A percentile compares a stretch with the other conserved stretches of the same genome.
Evolutionary conservation across 2,329 filamentous ascomycete genomes (phyloP).

Genomic region (Colletotrichum simmondsii): DNA sequence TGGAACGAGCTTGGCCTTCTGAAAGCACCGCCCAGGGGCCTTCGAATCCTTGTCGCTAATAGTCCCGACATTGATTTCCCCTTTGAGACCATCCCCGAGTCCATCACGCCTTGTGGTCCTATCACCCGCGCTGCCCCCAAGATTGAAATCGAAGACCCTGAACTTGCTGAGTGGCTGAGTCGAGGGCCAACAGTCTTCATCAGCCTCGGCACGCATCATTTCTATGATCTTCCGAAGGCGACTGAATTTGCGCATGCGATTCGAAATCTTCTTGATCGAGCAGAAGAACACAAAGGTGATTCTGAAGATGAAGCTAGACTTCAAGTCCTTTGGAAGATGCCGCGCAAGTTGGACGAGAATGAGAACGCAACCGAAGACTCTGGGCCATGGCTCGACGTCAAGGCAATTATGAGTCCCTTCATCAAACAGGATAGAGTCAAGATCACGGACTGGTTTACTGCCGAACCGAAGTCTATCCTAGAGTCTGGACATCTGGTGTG

Average conservation of each 20-base stretch:
- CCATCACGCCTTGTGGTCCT: slow-evolving; percentile 6
- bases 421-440: slow-evolving; percentile 45
- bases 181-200: slow-evolving; percentile 29
- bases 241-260: slow-evolving; percentile 28
- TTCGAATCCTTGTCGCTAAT: slow-evolving; percentile 18
- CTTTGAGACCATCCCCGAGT: neutral
- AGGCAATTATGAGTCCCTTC: slow-evolving; percentile 39
- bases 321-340: slow-evolving; percentile 53
- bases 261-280: neutral
- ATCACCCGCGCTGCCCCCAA: slow-evolving; percentile 9
- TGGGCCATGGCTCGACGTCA: slow-evolving; percentile 27
- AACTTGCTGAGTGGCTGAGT: neutral
- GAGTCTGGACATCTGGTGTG: slow-evolving; percentile 50
- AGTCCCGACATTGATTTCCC: slow-evolving; percentile 27
- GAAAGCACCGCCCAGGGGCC: slow-evolving; percentile 13
- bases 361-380: neutral
- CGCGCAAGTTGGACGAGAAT: slow-evolving; percentile 12
- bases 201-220: slow-evolving; percentile 36
- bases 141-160: neutral
- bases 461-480: slow-evolving; percentile 50
- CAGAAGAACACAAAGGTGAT: neutral
- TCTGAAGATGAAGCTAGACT: slow-evolving; percentile 36
- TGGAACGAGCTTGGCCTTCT: slow-evolving; percentile 46
- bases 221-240: slow-evolving; percentile 36
- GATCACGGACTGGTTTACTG: slow-evolving; percentile 52